Base-by-base conservation (phyloP, 2,329 filamentous ascomycete species). In the Cryphonectria parasitica region DNA sequence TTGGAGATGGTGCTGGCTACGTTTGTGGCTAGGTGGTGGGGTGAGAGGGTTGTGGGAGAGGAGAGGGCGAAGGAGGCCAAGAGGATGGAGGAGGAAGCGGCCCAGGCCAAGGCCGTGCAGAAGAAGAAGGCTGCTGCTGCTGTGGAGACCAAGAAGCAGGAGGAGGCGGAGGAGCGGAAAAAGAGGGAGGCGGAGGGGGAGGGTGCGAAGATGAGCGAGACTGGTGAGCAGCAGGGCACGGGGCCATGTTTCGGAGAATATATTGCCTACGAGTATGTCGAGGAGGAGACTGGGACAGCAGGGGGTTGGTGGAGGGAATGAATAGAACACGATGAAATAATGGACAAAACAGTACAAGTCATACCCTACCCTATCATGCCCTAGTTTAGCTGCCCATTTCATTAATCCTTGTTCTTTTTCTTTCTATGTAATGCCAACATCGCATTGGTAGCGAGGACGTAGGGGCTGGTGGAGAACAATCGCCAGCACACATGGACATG, bases 21-120 rank as follows among this genome's bases (percentile, higher is more conserved):
- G 0, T 72, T 70, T 31, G 71, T 70, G n/a, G 60, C 64, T 56
- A 45, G 71, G 7, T 72, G 71, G 71, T 72, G 71, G 71, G 68
- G 58, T 31, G 65, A 68, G 8, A 70, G 66, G 65, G 56, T 45
- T n/a, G 64, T 17, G 43, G 66, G 49, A n/a, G 71, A 68, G 56
- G 66, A 68, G 43, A 58, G 56, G 2, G 69, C 66, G 31, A 52
- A 39, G 62, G 71, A 72, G 25, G 45, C 41, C 3, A 70, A 58
- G 36, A 69, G 62, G 65, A 39, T 63, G 65, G 66, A 66, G 13
- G 49, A 58, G 22, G 69, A 64, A 45, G 68, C 70, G 65, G 65
- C 67, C 62, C 60, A 68, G 68, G 71, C 63, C 8, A 58, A 63
- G 19, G 56, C 56, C 1, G 65, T 49, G 25, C 65, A 52, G 31